Base-by-base conservation (phyloP, 1,139 yeast species). In the Kluyveromyces sp. region DNA sequence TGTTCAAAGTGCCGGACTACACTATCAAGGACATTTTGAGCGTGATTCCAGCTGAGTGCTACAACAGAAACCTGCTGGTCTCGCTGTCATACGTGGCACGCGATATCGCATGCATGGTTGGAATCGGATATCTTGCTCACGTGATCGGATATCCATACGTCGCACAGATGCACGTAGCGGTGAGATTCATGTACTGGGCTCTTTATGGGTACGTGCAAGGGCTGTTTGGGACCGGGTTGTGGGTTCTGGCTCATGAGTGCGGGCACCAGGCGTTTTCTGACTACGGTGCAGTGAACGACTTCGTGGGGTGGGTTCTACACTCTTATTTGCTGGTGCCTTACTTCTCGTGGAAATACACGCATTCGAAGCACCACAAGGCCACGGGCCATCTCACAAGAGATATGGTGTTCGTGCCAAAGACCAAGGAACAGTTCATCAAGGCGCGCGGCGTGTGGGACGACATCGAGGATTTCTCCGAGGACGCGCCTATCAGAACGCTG, bases 191-290 rank as follows among this genome's bases (percentile, higher is more conserved):
- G 7, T 73, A 76, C 42, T 85, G 94, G 89, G 56, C 71, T 39
- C 65, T 61, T 31, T 80, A 80, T 63, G 74, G 77, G 22, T 61
- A 71, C 47, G 64, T 68, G 36, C 77, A 78, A 55, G 86, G 94
- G 40, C 69, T 83, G 52, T 74, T 81, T 56, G 84, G 85, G 28
- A 80, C 86, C 49, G 95, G 94, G 30, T 60, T 82, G 52, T 85
- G 95, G 95, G 82, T 85, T 50, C 66, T 85, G 63, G 94, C 94
- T 48, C 95, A 85, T 66, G 95, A 85, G 67, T 85, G 95, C 69
- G 95, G 95, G 43, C 95, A 85, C 65, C 83, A 80, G 46, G 94
- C 94, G 26, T 85, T 85, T 60, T 77, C 85, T 20, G 87, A 83
- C 57, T 80, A 78, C 59, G 75, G 74, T 51, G 63, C 69, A 60